Base-by-base conservation (phyloP, 2,329 filamentous ascomycete genomes). In the Fusarium sp. region DNA sequence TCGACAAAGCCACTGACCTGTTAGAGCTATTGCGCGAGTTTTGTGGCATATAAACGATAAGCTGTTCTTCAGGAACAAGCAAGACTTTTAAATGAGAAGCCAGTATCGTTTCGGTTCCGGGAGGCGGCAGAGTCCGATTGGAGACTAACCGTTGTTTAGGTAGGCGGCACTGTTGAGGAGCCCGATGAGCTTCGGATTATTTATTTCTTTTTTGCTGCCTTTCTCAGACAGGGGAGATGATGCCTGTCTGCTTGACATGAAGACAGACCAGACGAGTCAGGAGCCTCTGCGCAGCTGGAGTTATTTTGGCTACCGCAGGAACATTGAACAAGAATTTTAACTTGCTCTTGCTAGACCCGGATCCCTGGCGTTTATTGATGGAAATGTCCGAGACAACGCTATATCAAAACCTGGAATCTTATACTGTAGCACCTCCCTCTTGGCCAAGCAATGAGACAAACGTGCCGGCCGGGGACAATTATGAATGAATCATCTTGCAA, bases 161-260 rank as follows among this genome's bases (percentile, higher is more conserved):
- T 42, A 49, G 29, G 44, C 42, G 47, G 57, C 24, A 57, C 55
- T 46, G 45, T 37, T 57, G 61, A 45, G 37, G 34, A 51, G 51
- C 61, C 69, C 65, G 69, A 72, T 32, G 52, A 65, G 46, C 54
- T 71, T 71, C 65, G 69, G 69, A 53, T 69, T 32, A 24, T 48
- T 57, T 45, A 24, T 32, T 53, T 63, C 37, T 32, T 49, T 64
- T 65, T 24, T 18, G 10, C 13, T 45, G 14, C 42, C n/a, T 41
- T 34, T n/a, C 16, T 27, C 30, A 32, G 61, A 22, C 30, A 52
- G 24, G 10, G 24, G 37, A 53, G 27, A 63, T n/a, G 20, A 53
- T 37, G 16, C 44, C 42, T 52, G 40, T 25, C 30, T 49, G 27
- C 41, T 49, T 20, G 32, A 32, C 4, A 30, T 25, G 30, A 52